Evolutionary conservation across 2,329 filamentous ascomycete genomes (phyloP).

Genomic region (Verticillium nubilum): DNA sequence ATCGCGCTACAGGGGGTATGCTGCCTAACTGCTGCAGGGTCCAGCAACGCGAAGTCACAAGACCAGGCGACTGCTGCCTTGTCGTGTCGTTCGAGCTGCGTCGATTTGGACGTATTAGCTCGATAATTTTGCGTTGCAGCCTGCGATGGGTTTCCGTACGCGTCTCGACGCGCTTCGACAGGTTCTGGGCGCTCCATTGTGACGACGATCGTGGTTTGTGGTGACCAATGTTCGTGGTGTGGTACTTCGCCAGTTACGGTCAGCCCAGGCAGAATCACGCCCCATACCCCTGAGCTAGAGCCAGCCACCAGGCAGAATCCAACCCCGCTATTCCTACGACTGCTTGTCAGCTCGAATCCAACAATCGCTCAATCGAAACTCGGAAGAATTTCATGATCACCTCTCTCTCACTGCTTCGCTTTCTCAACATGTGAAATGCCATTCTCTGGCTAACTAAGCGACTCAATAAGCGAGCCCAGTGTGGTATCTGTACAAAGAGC

Average conservation of each 20-base stretch:
- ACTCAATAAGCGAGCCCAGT: background rate
- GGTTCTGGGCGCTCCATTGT: background rate
- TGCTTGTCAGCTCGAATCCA: background rate
- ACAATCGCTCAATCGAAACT: background rate
- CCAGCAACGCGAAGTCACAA: background rate
- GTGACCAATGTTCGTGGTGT: background rate
- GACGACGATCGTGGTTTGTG: background rate
- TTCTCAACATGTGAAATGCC: background rate
- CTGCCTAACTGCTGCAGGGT: background rate
- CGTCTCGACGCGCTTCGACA: background rate
- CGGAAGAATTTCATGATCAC: background rate
- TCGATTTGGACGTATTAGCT: background rate
- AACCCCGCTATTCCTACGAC: background rate
- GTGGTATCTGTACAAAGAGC: constrained; percentile 2
- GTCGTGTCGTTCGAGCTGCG: background rate
- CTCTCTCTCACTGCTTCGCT: background rate
- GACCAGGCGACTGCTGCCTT: background rate
- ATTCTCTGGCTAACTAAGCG: background rate
- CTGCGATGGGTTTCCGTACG: background rate
- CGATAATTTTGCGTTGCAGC: background rate
- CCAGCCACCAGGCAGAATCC: constrained; percentile 1
- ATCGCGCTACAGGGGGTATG: background rate
- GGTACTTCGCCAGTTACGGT: background rate
- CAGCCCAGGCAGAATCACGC: constrained; percentile 2
- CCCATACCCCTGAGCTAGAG: background rate